phyloP scores from a whole-genome alignment of 768 basidiomycete species.

The Sporobolomyces phaffii region DNA sequence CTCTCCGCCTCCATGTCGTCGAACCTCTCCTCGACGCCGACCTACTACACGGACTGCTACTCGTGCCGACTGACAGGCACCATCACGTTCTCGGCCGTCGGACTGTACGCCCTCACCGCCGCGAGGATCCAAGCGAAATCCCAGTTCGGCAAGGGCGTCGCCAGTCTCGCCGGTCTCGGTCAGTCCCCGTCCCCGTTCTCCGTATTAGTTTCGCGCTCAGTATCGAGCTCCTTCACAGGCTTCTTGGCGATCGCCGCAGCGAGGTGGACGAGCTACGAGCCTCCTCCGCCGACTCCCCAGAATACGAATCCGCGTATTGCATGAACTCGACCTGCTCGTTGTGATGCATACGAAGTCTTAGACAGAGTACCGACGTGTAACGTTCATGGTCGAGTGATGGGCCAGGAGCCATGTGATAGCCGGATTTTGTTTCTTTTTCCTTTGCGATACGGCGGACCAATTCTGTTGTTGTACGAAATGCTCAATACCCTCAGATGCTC shows the following conservation, averaged over 20 bases:
- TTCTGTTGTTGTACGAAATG: too few relatives aligned
- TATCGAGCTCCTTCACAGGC: not conserved
- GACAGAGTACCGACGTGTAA: too few relatives aligned
- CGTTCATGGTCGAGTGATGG: too few relatives aligned
- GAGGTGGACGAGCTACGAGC: slow-evolving; percentile 25
- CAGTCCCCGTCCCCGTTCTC: slow-evolving; percentile 4
- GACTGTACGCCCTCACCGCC: slow-evolving; percentile 23
- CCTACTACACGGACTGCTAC: slow-evolving; percentile 34
- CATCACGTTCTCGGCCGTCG: slow-evolving; percentile 34
- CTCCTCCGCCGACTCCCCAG: too few relatives aligned
- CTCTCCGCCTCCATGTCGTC: not conserved
- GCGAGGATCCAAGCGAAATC: slow-evolving; percentile 18
- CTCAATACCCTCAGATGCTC: too few relatives aligned
- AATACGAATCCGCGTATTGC: too few relatives aligned
- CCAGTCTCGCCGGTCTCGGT: slow-evolving; percentile 23
- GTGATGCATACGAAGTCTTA: too few relatives aligned
- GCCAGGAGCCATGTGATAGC: too few relatives aligned
- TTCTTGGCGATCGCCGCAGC: slow-evolving; percentile 32
- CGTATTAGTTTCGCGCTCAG: not conserved
- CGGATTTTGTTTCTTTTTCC: too few relatives aligned
- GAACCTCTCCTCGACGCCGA: not conserved
- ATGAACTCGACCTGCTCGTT: too few relatives aligned
- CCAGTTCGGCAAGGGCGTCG: slow-evolving; percentile 14
- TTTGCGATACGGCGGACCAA: too few relatives aligned
- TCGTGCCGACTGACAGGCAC: slow-evolving; percentile 35